Percentiles rank a stretch among this genome's conserved stretches.
Conservation (phyloP, 345 rosid species). For the Hibiscus mutabilis region DNA sequence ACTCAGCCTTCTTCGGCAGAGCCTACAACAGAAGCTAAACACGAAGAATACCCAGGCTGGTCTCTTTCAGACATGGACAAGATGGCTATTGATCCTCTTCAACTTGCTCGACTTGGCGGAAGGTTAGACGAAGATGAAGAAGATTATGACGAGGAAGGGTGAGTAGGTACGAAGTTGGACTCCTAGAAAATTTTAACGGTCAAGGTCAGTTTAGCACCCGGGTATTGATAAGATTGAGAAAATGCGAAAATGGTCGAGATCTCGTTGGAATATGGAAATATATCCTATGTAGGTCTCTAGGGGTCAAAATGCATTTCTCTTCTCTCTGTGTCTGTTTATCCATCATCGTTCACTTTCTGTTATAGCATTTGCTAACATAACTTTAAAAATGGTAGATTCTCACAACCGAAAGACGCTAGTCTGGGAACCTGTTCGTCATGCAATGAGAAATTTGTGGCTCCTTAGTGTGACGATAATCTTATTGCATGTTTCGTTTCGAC, state of each 20-base stretch:
- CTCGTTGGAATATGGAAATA: not conserved
- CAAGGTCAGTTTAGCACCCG: not conserved
- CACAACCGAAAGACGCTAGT: not conserved
- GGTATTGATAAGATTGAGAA: not conserved
- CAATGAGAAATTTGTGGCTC: not conserved
- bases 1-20: not conserved
- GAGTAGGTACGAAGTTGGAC: not conserved
- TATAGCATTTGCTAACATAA: conserved; percentile 11
- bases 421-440: not conserved
- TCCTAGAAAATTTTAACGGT: not conserved
- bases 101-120: not conserved
- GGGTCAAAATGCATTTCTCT: not conserved
- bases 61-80: not conserved
- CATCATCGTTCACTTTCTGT: not conserved
- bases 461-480: not conserved
- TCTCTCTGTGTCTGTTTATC: not conserved
- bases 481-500: not conserved
- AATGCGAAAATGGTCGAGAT: not conserved
- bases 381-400: conserved; percentile 3
- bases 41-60: not conserved
- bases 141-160: not conserved
- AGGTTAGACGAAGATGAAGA: not conserved
- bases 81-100: not conserved
- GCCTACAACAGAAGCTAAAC: not conserved
- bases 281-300: not conserved